A percentile compares a stretch with the other conserved stretches of the same genome.
Evolutionary conservation across 495 filamentous ascomycete species (phyloP).

Genomic region (Terfezia claveryi): DNA sequence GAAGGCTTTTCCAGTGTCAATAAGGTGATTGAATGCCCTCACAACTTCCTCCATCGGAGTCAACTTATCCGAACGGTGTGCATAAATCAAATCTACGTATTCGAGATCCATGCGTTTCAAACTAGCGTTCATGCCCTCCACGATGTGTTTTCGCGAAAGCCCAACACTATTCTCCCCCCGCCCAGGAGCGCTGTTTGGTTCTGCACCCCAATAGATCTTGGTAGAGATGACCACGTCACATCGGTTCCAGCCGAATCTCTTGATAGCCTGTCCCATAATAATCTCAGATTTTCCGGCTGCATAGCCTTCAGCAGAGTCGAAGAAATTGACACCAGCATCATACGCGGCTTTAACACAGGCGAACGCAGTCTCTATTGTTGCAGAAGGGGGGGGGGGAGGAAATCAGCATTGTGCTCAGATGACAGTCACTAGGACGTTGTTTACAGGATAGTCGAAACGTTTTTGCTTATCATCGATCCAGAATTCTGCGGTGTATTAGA

Average conservation of each 20-base stretch:
- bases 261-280: constrained; percentile 36
- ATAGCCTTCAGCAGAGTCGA: constrained; percentile 33
- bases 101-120: constrained; percentile 48
- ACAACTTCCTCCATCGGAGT: constrained; percentile 80
- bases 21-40: constrained; percentile 61
- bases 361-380: constrained; percentile 32
- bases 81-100: constrained; percentile 65
- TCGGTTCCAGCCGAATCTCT: constrained; percentile 47
- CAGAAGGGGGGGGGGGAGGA: too few relatives aligned
- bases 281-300: constrained; percentile 33
- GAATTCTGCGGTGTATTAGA: background rate
- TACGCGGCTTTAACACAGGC: constrained; percentile 56
- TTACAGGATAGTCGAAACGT: too few relatives aligned
- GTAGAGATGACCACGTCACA: constrained; percentile 69
- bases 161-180: constrained; percentile 26
- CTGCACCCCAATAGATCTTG: constrained; percentile 59
- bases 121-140: constrained; percentile 45
- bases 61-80: constrained; percentile 59
- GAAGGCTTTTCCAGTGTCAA: constrained; percentile 55
- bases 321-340: constrained; percentile 49
- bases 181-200: constrained; percentile 32
- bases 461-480: too few relatives aligned
- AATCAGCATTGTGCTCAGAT: too few relatives aligned
- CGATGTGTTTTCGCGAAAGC: constrained; percentile 60
- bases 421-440: too few relatives aligned